phyloP scores from a whole-genome alignment of 768 basidiomycete genomes.

The Mycena capillaripes region DNA sequence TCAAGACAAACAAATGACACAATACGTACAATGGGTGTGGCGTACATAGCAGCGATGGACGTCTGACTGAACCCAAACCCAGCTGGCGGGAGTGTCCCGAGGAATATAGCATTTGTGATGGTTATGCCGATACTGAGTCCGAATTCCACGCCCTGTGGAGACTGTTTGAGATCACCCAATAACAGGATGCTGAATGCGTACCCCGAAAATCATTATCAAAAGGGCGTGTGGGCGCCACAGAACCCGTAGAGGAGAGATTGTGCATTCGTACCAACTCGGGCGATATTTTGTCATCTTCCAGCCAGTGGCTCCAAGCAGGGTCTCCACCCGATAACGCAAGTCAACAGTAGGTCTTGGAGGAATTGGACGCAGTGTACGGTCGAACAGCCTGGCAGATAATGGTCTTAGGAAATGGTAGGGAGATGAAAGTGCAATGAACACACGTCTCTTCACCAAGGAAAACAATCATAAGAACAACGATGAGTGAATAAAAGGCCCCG shows the following conservation, averaged over 20 bases:
- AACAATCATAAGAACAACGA: conserved; percentile 59
- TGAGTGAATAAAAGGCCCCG: conserved; percentile 59
- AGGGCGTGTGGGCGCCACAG: conserved; percentile 62
- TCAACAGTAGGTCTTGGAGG: conserved; percentile 53
- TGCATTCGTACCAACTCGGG: conserved; percentile 48
- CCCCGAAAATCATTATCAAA: conserved; percentile 52
- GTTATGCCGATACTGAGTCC: conserved; percentile 58
- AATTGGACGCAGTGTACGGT: conserved; percentile 62
- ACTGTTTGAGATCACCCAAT: neutral
- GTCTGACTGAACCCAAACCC: conserved; percentile 63
- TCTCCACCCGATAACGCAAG: conserved; percentile 63
- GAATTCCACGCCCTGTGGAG: conserved; percentile 52
- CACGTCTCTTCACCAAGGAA: conserved; percentile 64
- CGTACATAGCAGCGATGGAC: conserved; percentile 57
- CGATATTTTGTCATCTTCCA: conserved; percentile 62
- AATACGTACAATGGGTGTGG: conserved; percentile 57
- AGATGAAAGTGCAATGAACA: conserved; percentile 49
- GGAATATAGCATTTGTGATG: conserved; percentile 67
- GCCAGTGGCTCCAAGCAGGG: conserved; percentile 67
- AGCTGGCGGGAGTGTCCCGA: conserved; percentile 58
- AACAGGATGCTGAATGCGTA: conserved; percentile 4
- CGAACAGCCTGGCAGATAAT: conserved; percentile 64
- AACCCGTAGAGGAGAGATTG: conserved; percentile 47
- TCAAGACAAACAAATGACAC: neutral
- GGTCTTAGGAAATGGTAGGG: conserved; percentile 19